These are phyloP conservation scores for Phyllosticta paracitricarpa DNA, from an alignment of 2,329 filamentous ascomycete genomes.

Conservation along the genomic window DNA sequence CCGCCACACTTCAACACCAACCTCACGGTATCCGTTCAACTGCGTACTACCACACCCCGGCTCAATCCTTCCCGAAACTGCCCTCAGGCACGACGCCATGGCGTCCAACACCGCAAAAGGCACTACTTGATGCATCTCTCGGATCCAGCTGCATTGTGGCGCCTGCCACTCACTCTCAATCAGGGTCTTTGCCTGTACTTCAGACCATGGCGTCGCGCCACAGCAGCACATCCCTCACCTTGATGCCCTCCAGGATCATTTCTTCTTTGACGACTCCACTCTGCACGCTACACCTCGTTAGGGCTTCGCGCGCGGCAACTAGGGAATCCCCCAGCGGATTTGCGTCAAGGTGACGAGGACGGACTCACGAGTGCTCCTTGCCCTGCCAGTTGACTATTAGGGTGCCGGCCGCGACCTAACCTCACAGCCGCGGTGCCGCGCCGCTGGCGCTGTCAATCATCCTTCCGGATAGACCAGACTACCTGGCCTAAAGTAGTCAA, in stretches of 20 bases:
- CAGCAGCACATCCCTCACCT: neutral
- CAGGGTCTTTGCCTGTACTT: neutral
- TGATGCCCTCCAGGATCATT: neutral
- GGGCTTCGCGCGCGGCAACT: neutral
- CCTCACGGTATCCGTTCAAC: neutral
- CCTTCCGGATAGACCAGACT: neutral
- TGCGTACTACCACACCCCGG: neutral
- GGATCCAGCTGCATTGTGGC: neutral
- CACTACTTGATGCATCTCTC: neutral
- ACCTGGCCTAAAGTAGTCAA: neutral
- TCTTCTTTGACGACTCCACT: neutral
- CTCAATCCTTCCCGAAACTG: neutral
- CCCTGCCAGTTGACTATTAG: neutral
- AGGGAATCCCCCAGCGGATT: neutral
- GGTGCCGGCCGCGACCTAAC: neutral
- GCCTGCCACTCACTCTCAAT: neutral
- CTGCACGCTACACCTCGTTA: neutral
- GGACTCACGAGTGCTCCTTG: neutral
- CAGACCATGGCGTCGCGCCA: neutral
- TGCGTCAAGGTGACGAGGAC: neutral
- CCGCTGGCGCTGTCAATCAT: neutral
- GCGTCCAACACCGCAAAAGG: neutral
- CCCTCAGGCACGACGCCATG: neutral
- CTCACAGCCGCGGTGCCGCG: neutral
- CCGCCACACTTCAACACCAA: neutral